Percentiles rank a stretch among this genome's conserved stretches.
Conservation (phyloP, 768 basidiomycete species). For the Mycena indigotica region DNA sequence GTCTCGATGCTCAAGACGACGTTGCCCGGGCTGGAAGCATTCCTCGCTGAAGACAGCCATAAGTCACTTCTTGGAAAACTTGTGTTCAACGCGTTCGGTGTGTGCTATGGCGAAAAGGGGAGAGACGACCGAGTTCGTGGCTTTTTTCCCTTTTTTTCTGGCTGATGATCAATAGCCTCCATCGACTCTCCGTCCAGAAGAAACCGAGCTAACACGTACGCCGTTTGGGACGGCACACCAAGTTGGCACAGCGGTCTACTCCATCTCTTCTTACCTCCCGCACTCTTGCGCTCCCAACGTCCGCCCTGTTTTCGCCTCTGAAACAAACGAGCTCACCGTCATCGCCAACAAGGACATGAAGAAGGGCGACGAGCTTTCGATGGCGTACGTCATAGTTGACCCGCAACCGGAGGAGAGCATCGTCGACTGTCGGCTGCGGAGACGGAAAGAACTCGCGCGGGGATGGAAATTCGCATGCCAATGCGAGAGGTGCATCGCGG, state of each 20-base stretch:
- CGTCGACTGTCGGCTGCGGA: constrained; percentile 59
- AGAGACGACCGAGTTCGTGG: constrained; percentile 67
- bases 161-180: constrained; percentile 44
- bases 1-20: constrained; percentile 58
- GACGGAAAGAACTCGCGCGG: constrained; percentile 72
- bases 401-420: constrained; percentile 55
- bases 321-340: constrained; percentile 71
- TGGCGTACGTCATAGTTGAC: constrained; percentile 74
- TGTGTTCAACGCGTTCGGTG: constrained; percentile 76
- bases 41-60: constrained; percentile 66
- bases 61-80: constrained; percentile 67
- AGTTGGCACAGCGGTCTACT: constrained; percentile 75
- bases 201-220: constrained; percentile 74
- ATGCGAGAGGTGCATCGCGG: constrained; percentile 65
- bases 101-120: constrained; percentile 65
- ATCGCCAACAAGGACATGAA: constrained; percentile 68
- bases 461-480: constrained; percentile 83
- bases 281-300: constrained; percentile 78
- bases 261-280: constrained; percentile 72
- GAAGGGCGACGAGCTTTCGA: constrained; percentile 73
- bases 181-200: constrained; percentile 60
- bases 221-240: constrained; percentile 76
- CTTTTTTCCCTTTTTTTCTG: constrained; percentile 2
- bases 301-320: constrained; percentile 62
- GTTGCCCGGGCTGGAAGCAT: constrained; percentile 72